Evolutionary conservation across 352 stramenopile genomes (phyloP).

Genomic region (Phytopythium litorale): DNA sequence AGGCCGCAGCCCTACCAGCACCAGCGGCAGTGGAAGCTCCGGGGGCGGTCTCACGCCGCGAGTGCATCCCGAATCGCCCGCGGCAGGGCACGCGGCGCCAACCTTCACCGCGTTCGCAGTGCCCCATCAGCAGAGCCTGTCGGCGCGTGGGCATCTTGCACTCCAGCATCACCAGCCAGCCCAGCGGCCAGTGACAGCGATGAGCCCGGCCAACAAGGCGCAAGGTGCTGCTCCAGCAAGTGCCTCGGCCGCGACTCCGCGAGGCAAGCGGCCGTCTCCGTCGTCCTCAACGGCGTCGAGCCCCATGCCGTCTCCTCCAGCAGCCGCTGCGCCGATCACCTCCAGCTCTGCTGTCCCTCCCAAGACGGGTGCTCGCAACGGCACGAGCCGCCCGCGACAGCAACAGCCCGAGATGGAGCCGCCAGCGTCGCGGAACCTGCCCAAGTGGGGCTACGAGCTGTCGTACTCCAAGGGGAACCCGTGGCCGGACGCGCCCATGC

Average conservation of each 20-base stretch:
- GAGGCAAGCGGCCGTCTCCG: background rate
- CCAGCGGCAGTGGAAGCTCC: constrained; percentile 2
- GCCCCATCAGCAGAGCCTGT: background rate
- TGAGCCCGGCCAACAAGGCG: background rate
- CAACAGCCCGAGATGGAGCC: constrained; percentile 6
- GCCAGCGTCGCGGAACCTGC: background rate
- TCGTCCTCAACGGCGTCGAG: constrained; percentile 4
- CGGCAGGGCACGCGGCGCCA: background rate
- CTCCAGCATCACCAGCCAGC: background rate
- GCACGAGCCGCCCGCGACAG: constrained; percentile 2
- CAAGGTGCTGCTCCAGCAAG: background rate
- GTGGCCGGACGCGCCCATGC: constrained; percentile 72
- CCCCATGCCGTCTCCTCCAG: background rate
- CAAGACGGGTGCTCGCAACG: constrained; percentile 3
- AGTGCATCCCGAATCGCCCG: background rate
- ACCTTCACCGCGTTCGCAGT: background rate
- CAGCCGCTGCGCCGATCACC: background rate
- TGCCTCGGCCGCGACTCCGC: background rate
- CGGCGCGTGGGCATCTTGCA: background rate
- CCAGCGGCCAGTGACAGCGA: background rate
- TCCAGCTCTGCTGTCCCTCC: background rate
- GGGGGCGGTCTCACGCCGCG: background rate
- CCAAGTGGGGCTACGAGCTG: constrained; percentile 56
- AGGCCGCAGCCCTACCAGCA: constrained; percentile 9
- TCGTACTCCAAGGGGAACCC: constrained; percentile 67